These are phyloP conservation scores for Puccinia brachypodii DNA, from an alignment of 1,284 basidiomycete species.

Conservation along the genomic window DNA sequence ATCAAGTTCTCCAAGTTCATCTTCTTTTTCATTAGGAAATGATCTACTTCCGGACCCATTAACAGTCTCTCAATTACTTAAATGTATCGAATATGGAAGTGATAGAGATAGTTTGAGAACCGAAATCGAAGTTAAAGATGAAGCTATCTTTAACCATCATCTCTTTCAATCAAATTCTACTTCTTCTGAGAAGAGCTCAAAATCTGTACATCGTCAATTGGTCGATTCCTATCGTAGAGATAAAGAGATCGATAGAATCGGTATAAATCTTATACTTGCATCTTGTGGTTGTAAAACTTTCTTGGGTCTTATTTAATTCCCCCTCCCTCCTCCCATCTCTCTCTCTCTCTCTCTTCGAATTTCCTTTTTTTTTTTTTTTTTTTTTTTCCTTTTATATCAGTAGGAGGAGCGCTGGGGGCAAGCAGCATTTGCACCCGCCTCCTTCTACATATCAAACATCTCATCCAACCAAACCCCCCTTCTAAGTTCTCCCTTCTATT, in stretches of 20 bases:
- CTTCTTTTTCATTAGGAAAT: too few species aligned
- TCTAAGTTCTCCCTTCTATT: too few species aligned
- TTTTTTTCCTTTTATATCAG: neutral
- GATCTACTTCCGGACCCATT: conserved; percentile 31
- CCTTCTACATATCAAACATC: too few species aligned
- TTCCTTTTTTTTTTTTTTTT: neutral
- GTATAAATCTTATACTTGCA: neutral
- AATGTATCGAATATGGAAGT: neutral
- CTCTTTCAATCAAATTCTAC: too few species aligned
- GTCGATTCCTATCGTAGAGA: neutral
- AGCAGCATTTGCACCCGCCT: too few species aligned
- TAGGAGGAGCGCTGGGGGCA: too few species aligned
- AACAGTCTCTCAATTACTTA: neutral
- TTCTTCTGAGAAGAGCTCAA: too few species aligned
- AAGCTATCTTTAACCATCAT: neutral
- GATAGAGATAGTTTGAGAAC: conserved; percentile 5
- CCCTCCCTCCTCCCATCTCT: too few species aligned
- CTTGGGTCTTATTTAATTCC: neutral
- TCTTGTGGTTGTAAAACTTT: conserved; percentile 14
- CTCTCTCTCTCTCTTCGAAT: neutral
- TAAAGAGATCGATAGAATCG: neutral
- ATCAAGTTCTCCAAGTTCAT: neutral
- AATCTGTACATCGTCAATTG: neutral
- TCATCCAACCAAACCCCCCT: too few species aligned
- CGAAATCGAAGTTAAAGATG: neutral